These are phyloP conservation scores for Butyriboletus pseudospeciosus DNA, from an alignment of 1,284 basidiomycete species.

Conservation along the genomic window DNA sequence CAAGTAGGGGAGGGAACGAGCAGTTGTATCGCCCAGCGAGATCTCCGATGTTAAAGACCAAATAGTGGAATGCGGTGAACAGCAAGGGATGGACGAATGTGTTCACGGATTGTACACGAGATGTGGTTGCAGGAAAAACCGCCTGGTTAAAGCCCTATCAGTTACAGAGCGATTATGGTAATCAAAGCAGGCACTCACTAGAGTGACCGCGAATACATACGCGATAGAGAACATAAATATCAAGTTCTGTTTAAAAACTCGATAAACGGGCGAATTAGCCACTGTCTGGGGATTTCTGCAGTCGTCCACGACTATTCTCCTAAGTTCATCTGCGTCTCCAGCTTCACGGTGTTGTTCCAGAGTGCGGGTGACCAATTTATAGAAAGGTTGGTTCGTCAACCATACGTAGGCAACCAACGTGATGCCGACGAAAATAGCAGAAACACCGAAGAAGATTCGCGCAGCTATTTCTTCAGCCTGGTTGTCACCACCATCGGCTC, in stretches of 20 bases:
- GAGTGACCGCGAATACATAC: slow-evolving; percentile 72
- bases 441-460: slow-evolving; percentile 63
- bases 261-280: slow-evolving; percentile 41
- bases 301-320: slow-evolving; percentile 34
- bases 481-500: slow-evolving; percentile 28
- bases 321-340: slow-evolving; percentile 29
- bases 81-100: slow-evolving; percentile 53
- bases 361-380: slow-evolving; percentile 46
- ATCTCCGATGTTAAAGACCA: slow-evolving; percentile 73
- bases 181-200: slow-evolving; percentile 48
- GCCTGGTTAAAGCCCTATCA: slow-evolving; percentile 43
- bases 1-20: slow-evolving; percentile 54
- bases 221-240: slow-evolving; percentile 67
- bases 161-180: background rate
- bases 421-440: slow-evolving; percentile 57
- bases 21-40: slow-evolving; percentile 71
- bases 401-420: slow-evolving; percentile 49
- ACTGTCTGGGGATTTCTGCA: slow-evolving; percentile 20
- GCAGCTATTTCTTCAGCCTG: slow-evolving; percentile 58
- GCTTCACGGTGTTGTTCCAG: slow-evolving; percentile 33
- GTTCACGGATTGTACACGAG: slow-evolving; percentile 63
- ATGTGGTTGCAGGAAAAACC: slow-evolving; percentile 80
- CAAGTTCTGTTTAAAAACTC: slow-evolving; percentile 60
- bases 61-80: slow-evolving; percentile 66
- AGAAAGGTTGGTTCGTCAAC: slow-evolving; percentile 54